Conservation (phyloP, 768 basidiomycete species). For the Podaxis sp. region DNA sequence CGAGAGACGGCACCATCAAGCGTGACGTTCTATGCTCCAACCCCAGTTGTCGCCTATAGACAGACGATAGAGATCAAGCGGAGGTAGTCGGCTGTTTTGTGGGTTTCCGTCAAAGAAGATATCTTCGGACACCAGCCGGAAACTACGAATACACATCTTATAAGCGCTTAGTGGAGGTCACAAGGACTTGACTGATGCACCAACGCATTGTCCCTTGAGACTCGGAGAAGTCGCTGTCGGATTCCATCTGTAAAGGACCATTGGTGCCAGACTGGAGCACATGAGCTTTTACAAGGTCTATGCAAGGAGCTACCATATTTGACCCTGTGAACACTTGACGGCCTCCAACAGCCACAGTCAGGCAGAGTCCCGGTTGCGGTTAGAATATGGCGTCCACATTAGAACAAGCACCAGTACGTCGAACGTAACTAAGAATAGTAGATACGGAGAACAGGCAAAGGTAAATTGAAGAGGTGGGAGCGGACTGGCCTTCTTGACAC, state of each 20-base stretch:
- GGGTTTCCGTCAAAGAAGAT: not conserved
- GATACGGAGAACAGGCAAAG: not conserved
- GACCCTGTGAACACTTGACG: not conserved
- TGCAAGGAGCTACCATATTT: not conserved
- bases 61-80: not conserved
- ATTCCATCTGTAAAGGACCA: not conserved
- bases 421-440: not conserved
- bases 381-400: not conserved
- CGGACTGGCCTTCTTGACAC: constrained; percentile 1
- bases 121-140: constrained; percentile 1
- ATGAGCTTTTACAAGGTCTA: not conserved
- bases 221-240: not conserved
- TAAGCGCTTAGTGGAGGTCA: not conserved
- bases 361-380: not conserved
- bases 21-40: not conserved
- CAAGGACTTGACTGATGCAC: not conserved
- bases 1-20: not conserved
- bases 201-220: not conserved
- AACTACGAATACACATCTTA: not conserved
- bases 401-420: not conserved
- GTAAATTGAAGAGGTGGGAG: not conserved
- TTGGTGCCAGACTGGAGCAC: not conserved
- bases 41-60: not conserved
- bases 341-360: not conserved
- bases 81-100: not conserved